Evolutionary conservation across 257 asterid genomes (phyloP).

Genomic region (Thymus quinquecostatus): DNA sequence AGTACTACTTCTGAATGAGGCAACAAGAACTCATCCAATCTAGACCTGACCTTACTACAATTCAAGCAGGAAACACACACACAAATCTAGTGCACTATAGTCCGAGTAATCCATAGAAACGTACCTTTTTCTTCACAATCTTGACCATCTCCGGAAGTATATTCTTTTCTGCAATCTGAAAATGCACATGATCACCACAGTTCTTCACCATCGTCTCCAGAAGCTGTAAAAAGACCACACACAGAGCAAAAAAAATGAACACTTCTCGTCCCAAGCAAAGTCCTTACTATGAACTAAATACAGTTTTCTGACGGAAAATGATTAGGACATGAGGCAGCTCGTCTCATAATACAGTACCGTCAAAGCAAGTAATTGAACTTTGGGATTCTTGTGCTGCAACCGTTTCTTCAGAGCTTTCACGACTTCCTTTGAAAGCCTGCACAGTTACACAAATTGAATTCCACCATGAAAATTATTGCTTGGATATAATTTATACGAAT

Average conservation of each 20-base stretch:
- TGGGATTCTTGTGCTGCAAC: conserved; percentile 92
- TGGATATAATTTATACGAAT: neutral
- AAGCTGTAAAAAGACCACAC: conserved; percentile 51
- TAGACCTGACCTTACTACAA: neutral
- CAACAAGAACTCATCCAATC: conserved; percentile 14
- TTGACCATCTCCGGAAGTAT: conserved; percentile 91
- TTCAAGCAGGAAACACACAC: conserved; percentile 13
- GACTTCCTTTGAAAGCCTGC: conserved; percentile 80
- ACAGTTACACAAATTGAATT: conserved; percentile 21
- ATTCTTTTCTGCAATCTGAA: conserved; percentile 84
- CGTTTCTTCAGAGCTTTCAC: conserved; percentile 88
- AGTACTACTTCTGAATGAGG: conserved; percentile 1
- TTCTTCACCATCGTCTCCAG: conserved; percentile 97
- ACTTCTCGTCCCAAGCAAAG: neutral
- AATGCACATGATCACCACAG: conserved; percentile 92
- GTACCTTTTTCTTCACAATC: conserved; percentile 83
- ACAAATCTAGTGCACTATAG: conserved; percentile 1
- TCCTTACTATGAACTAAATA: neutral
- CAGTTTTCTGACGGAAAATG: conserved; percentile 9
- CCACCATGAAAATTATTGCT: conserved; percentile 23
- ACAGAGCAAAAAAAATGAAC: conserved; percentile 13
- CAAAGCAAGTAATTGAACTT: conserved; percentile 85
- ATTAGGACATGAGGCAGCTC: neutral
- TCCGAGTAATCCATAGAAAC: conserved; percentile 22
- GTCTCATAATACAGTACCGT: conserved; percentile 86